These are phyloP conservation scores for Umbilicus rupestris DNA, from an alignment of 164 flowering plant species.

Conservation along the genomic window DNA sequence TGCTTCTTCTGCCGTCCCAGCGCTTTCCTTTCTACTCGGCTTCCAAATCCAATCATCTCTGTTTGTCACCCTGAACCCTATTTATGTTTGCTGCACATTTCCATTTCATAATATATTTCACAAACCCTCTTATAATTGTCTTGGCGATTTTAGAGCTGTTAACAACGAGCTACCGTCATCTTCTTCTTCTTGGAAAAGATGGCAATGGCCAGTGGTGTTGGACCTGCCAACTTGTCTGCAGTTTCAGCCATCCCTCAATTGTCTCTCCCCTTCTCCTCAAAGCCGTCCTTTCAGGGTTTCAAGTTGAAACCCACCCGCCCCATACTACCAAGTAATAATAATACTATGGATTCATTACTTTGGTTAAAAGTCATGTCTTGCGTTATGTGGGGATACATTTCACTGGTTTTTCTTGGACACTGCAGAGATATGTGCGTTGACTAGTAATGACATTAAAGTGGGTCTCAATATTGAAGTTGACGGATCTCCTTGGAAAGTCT, in stretches of 20 bases:
- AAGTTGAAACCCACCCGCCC: neutral
- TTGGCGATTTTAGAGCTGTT: too few species aligned
- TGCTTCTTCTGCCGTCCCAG: too few species aligned
- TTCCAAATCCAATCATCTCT: too few species aligned
- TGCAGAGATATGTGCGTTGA: slow-evolving; percentile 51
- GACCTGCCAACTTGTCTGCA: slow-evolving; percentile 3
- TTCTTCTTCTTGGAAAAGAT: too few species aligned
- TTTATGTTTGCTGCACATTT: too few species aligned
- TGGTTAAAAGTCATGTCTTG: neutral
- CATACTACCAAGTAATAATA: neutral
- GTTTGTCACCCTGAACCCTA: too few species aligned
- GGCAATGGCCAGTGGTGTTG: neutral
- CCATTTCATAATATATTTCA: too few species aligned
- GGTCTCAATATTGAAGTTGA: slow-evolving; percentile 21
- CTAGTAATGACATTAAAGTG: slow-evolving; percentile 85
- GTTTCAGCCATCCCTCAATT: neutral
- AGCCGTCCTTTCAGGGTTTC: neutral
- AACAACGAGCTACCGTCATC: too few species aligned
- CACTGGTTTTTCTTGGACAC: neutral
- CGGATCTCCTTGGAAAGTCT: slow-evolving; percentile 59
- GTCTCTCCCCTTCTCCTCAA: neutral
- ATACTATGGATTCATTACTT: neutral
- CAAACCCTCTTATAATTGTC: too few species aligned
- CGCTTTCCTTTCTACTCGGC: too few species aligned
- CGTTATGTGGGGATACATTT: neutral